Conservation (phyloP, 2,329 filamentous ascomycete species). For the Basipetospora chlamydospora region DNA sequence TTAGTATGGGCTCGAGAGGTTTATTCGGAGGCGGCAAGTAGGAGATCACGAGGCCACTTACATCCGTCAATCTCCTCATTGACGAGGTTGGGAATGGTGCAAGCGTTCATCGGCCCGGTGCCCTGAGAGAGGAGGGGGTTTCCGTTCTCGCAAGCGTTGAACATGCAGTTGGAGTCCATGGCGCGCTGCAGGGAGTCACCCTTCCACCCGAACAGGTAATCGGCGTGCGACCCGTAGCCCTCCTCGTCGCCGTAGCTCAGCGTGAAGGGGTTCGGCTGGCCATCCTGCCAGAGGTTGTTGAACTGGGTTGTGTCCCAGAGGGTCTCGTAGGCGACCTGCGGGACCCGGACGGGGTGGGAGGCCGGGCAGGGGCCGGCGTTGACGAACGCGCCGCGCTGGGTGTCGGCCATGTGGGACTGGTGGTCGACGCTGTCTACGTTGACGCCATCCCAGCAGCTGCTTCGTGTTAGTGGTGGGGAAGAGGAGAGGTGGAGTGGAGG, state of each 20-base stretch:
- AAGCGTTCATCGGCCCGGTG: slow-evolving; percentile 18
- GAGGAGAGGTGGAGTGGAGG: too few relatives aligned
- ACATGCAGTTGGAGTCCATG: slow-evolving; percentile 7
- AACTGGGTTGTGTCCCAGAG: slow-evolving; percentile 34
- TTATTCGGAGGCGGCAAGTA: too few relatives aligned
- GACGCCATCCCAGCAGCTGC: slow-evolving; percentile 49
- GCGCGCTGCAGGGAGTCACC: slow-evolving; percentile 17
- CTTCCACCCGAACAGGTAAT: slow-evolving; percentile 25
- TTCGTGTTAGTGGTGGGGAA: too few relatives aligned
- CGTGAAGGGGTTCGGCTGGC: slow-evolving; percentile 9
- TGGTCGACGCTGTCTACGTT: slow-evolving; percentile 40
- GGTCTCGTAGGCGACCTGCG: slow-evolving; percentile 27
- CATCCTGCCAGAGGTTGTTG: slow-evolving; percentile 7
- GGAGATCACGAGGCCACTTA: too few relatives aligned
- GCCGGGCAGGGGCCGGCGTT: slow-evolving; percentile 19
- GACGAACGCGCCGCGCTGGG: slow-evolving; percentile 2
- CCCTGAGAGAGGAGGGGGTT: slow-evolving; percentile 18
- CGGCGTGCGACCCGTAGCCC: slow-evolving; percentile 22
- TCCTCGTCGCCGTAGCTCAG: slow-evolving; percentile 11
- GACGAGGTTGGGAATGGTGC: slow-evolving; percentile 15
- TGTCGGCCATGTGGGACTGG: slow-evolving; percentile 31
- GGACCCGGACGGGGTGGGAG: slow-evolving; percentile 21
- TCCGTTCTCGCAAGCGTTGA: slow-evolving; percentile 12
- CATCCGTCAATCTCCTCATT: slow-evolving; percentile 19
- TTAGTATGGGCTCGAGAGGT: too few relatives aligned